Conservation (phyloP, 2,329 filamentous ascomycete genomes). For the Didymosphaeria variabile region DNA sequence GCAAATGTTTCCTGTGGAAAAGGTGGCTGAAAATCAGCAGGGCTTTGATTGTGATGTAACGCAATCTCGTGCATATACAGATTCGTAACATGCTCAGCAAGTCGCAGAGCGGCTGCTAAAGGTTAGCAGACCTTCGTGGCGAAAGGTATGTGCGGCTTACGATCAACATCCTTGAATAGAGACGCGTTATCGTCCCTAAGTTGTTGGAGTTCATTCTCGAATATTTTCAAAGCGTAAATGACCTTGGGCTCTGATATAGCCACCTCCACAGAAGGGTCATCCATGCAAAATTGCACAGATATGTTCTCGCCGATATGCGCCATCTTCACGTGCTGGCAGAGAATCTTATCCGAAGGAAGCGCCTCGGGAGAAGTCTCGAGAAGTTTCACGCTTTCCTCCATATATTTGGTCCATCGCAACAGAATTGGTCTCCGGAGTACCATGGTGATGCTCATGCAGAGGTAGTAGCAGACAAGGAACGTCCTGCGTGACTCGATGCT, state of each 20-base stretch:
- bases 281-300: slow-evolving; percentile 65
- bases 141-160: slow-evolving; percentile 29
- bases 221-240: slow-evolving; percentile 63
- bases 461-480: slow-evolving; percentile 69
- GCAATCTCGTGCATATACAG: slow-evolving; percentile 62
- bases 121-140: neutral
- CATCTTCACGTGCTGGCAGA: slow-evolving; percentile 67
- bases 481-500: slow-evolving; percentile 66
- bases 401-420: slow-evolving; percentile 69
- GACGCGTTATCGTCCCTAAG: slow-evolving; percentile 46
- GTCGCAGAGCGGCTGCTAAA: slow-evolving; percentile 47
- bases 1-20: slow-evolving; percentile 53
- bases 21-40: slow-evolving; percentile 56
- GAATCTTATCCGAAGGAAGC: slow-evolving; percentile 63
- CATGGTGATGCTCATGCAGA: slow-evolving; percentile 66
- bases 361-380: slow-evolving; percentile 66
- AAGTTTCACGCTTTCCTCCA: slow-evolving; percentile 68
- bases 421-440: slow-evolving; percentile 67
- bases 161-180: slow-evolving; percentile 49
- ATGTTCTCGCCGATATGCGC: slow-evolving; percentile 67
- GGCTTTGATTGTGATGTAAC: slow-evolving; percentile 55
- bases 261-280: slow-evolving; percentile 60
- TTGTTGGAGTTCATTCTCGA: slow-evolving; percentile 60
- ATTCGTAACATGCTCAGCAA: slow-evolving; percentile 58
- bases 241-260: slow-evolving; percentile 65